Percentiles rank a stretch among this genome's conserved stretches.
Evolutionary conservation across 2,329 filamentous ascomycete genomes (phyloP).

Genomic region (Aspergillus tubingensis): DNA sequence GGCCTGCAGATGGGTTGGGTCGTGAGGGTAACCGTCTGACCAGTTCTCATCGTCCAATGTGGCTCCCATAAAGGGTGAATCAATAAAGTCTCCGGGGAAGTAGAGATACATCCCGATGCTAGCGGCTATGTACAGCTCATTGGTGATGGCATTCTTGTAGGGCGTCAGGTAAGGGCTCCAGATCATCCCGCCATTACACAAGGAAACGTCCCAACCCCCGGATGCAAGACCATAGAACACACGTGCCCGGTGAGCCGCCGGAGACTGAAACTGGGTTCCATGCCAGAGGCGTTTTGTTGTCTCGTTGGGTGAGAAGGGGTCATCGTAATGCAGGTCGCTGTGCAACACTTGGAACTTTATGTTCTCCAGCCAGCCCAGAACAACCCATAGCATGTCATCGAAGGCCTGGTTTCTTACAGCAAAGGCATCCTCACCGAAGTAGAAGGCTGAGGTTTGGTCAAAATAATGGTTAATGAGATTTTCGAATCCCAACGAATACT

Average conservation of each 20-base stretch:
- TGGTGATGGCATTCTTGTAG: conserved; percentile 97
- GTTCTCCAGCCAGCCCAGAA: conserved; percentile 84
- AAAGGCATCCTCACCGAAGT: conserved; percentile 82
- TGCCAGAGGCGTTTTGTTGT: conserved; percentile 60
- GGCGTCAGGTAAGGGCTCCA: conserved; percentile 81
- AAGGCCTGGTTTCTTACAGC: conserved; percentile 76
- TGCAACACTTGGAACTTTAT: conserved; percentile 76
- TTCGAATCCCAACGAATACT: conserved; percentile 56
- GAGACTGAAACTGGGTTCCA: conserved; percentile 70
- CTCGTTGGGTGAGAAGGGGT: conserved; percentile 21
- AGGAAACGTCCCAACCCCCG: conserved; percentile 75
- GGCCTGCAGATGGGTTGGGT: conserved; percentile 69
- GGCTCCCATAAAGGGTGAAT: conserved; percentile 62
- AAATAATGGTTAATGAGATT: conserved; percentile 86
- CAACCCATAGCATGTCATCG: conserved; percentile 95
- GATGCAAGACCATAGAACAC: conserved; percentile 83
- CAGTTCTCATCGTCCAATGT: conserved; percentile 28
- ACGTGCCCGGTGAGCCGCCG: conserved; percentile 79
- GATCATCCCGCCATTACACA: conserved; percentile 85
- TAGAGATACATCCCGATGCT: conserved; percentile 87
- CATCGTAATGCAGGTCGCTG: conserved; percentile 60
- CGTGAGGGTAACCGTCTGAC: conserved; percentile 45
- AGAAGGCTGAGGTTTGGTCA: conserved; percentile 72
- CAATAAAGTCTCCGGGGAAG: conserved; percentile 77
- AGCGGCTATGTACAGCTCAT: conserved; percentile 82